These are phyloP conservation scores for Aspergillus ochraceus DNA, from an alignment of 2,329 filamentous ascomycete species.

Conservation along the genomic window DNA sequence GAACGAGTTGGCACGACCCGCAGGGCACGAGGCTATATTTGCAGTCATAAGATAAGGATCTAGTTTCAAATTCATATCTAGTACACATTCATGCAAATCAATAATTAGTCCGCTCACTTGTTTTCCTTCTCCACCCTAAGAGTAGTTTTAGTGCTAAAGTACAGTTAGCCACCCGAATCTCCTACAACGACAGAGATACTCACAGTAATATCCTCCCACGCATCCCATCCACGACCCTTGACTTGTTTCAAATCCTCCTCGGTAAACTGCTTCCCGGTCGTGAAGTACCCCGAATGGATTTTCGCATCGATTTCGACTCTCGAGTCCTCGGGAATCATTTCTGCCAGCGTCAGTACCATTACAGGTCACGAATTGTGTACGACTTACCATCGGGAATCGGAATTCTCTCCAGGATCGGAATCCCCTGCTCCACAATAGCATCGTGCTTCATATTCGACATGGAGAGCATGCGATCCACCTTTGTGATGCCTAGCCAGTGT, in stretches of 20 bases:
- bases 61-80: neutral
- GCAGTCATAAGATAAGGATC: neutral
- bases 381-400: conserved; percentile 69
- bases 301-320: conserved; percentile 95
- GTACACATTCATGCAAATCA: no score
- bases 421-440: conserved; percentile 47
- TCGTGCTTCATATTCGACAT: conserved; percentile 74
- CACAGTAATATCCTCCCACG: conserved; percentile 42
- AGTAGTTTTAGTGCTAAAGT: neutral
- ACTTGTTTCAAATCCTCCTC: conserved; percentile 79
- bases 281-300: conserved; percentile 83
- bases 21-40: neutral
- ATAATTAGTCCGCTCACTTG: no score
- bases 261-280: conserved; percentile 81
- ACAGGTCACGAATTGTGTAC: neutral
- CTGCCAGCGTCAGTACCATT: conserved; percentile 28
- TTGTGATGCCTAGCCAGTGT: conserved; percentile 94
- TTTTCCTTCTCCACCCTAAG: neutral
- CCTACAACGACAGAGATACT: neutral
- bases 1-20: neutral
- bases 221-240: conserved; percentile 85
- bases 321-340: conserved; percentile 87
- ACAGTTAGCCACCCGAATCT: neutral
- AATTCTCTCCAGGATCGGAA: conserved; percentile 78
- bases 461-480: conserved; percentile 94